Base-by-base conservation (phyloP, 73 alveolate genomes). In the Paramecium primaurelia region DNA sequence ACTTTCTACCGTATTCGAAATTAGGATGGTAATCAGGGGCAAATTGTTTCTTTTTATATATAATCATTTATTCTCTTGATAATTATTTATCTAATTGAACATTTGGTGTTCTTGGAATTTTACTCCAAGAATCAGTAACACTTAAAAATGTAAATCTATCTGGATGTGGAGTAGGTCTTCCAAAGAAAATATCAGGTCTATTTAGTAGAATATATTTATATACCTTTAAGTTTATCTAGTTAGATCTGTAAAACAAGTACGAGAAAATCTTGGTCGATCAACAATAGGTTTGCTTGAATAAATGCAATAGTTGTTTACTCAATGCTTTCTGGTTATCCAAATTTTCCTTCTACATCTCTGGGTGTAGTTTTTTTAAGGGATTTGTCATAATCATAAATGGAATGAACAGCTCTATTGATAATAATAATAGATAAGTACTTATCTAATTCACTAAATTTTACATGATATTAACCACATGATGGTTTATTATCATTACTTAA, bases 1-100 rank as follows among this genome's bases (percentile, higher is more conserved):
- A 60, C 83, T 60, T 60, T 88, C 47, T 88, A 1, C 94, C 92
- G 58, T 58, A 89, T 30, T 89, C 94, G 40, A 28, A 89, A 28
- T 89, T 89, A 0, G 94, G 94, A 10, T 71, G 59, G 32, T 89
- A 89, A 71, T 89, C 94, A 14, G 94, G 94, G 5, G 94, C 94
- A 47, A 45, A 89, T 40, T 71, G 25, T 71, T 89, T 89, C 80
- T 89, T 89, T 71, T 89, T 83, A 64, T 89, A 89, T 11, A 89
- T 89, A 8, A 71, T 89, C 80, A 71, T 68, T 6, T 89, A 60
- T 22, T 89, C 94, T 89, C 94, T 89, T 42, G 92, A 77, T 38
- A 89, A 32, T 16, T 59, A 36, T 18, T 89, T 89, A 40, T 83
- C 40, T 54, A 89, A 51, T 20, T 89, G 14, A 30, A 71, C 58